Evolutionary conservation across 371 early-diverging fungal genomes (phyloP).

Genomic region (Catenaria anguillulae): DNA sequence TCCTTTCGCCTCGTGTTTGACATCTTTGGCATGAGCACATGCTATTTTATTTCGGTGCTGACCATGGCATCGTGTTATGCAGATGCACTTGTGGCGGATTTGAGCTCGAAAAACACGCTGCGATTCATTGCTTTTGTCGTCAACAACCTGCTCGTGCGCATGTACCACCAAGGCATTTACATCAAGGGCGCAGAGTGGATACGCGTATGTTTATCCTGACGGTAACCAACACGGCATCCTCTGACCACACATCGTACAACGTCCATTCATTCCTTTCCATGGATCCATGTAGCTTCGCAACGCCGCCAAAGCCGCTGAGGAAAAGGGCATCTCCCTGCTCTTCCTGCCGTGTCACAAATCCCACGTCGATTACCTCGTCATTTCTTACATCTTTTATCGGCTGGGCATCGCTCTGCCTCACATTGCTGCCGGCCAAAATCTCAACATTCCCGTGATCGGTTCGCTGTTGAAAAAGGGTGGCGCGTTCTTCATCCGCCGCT

Average conservation of each 20-base stretch:
- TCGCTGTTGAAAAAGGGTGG: conserved; percentile 48
- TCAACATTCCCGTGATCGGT: conserved; percentile 68
- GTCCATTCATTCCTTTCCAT: background rate
- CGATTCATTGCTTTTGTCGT: conserved; percentile 53
- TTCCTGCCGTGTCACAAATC: conserved; percentile 77
- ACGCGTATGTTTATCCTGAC: conserved; percentile 27
- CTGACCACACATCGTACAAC: background rate
- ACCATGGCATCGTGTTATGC: too few species aligned
- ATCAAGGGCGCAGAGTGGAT: conserved; percentile 66
- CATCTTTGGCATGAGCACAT: background rate
- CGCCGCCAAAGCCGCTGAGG: conserved; percentile 45
- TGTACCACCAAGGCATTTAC: conserved; percentile 62
- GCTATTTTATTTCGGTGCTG: background rate
- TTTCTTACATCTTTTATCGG: conserved; percentile 65
- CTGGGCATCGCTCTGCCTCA: conserved; percentile 69
- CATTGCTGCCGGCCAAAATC: conserved; percentile 78
- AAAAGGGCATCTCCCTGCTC: conserved; percentile 55
- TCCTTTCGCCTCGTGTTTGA: too few species aligned
- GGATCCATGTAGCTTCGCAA: conserved; percentile 30
- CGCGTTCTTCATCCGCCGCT: conserved; percentile 67
- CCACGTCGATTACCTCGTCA: conserved; percentile 78
- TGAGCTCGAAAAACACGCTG: conserved; percentile 1
- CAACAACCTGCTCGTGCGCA: conserved; percentile 53
- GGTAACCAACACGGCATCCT: too few species aligned
- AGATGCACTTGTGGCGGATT: conserved; percentile 1